Conservation (phyloP, 192 early-diverging fungal genomes). For the Backusella westeae region DNA sequence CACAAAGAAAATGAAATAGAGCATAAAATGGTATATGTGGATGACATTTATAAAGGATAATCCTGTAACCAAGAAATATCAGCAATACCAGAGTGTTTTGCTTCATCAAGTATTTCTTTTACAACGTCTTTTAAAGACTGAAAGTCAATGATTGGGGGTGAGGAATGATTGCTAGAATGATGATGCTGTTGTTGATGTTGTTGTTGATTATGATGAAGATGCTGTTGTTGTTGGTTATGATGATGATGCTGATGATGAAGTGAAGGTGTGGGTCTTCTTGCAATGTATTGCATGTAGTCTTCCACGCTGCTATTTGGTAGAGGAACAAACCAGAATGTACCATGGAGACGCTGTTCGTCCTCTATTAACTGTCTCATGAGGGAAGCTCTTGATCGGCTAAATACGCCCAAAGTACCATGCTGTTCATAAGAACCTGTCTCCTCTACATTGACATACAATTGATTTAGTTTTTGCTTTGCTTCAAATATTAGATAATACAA, state of each 20-base stretch:
- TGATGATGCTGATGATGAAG: background rate
- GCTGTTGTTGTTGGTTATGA: background rate
- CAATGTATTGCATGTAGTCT: background rate
- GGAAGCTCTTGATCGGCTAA: background rate
- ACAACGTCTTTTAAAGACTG: constrained; percentile 17
- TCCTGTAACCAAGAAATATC: constrained; percentile 31
- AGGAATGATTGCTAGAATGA: background rate
- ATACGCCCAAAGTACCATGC: background rate
- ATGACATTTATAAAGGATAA: background rate
- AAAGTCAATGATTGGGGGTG: background rate
- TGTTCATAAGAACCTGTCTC: constrained; percentile 1
- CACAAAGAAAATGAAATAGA: too few species aligned
- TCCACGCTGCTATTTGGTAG: background rate
- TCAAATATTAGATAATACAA: background rate
- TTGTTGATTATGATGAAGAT: background rate
- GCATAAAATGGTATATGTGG: background rate
- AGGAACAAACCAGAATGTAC: constrained; percentile 4
- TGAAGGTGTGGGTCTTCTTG: background rate
- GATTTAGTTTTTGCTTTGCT: background rate
- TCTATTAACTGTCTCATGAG: background rate
- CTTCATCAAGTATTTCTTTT: constrained; percentile 25
- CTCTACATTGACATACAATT: background rate
- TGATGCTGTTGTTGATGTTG: background rate
- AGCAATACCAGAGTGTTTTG: constrained; percentile 19
- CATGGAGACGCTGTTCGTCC: background rate